phyloP scores from a whole-genome alignment of 2,329 filamentous ascomycete genomes.

The Colletotrichum sidae region DNA sequence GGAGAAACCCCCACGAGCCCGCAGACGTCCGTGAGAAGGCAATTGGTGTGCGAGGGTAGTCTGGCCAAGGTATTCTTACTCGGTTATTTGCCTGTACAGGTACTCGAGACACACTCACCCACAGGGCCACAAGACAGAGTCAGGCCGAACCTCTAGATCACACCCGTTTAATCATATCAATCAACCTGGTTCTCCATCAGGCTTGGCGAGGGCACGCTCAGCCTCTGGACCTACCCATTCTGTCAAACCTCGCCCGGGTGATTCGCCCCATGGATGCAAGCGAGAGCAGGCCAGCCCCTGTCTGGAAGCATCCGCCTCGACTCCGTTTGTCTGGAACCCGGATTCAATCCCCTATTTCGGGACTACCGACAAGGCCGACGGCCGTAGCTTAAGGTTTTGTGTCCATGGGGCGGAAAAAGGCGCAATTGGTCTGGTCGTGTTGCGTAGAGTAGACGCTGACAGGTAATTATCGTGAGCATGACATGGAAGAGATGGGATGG shows the following conservation, averaged over 20 bases:
- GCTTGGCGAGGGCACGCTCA: constrained; percentile 24
- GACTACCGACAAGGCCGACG: constrained; percentile 25
- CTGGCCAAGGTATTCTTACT: too few relatives aligned
- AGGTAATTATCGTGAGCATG: neutral
- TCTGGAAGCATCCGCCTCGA: neutral
- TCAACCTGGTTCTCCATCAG: constrained; percentile 28
- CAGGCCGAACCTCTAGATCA: constrained; percentile 1
- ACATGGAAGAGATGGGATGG: too few relatives aligned
- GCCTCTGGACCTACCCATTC: constrained; percentile 27
- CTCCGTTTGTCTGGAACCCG: constrained; percentile 20
- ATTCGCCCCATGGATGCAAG: constrained; percentile 4
- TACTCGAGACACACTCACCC: too few relatives aligned
- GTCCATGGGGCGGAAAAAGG: constrained; percentile 16
- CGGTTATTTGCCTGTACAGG: too few relatives aligned
- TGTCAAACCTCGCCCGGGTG: constrained; percentile 22
- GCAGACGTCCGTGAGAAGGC: too few relatives aligned
- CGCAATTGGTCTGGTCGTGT: constrained; percentile 1
- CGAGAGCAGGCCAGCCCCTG: constrained; percentile 21
- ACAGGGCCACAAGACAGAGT: neutral
- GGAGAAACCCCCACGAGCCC: too few relatives aligned
- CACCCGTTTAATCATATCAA: constrained; percentile 28
- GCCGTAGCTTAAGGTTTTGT: constrained; percentile 30
- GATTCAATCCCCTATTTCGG: constrained; percentile 28
- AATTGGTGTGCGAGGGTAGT: too few relatives aligned
- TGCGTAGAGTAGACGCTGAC: neutral